These are phyloP conservation scores for Salix udensis DNA, from an alignment of 345 rosid genomes.

Conservation along the genomic window DNA sequence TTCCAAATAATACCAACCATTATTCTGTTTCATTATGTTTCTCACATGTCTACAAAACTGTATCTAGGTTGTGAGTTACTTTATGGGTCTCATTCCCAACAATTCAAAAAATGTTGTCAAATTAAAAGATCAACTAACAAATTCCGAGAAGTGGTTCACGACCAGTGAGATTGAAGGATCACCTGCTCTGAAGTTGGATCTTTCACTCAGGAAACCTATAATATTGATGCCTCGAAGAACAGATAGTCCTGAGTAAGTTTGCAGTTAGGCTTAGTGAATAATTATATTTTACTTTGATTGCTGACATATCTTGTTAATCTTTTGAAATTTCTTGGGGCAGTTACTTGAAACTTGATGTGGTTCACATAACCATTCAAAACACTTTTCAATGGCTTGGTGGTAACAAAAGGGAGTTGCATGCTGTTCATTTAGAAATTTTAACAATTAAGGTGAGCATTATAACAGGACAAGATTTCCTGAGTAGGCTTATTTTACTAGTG, in stretches of 20 bases:
- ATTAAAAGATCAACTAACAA: constrained; percentile 76
- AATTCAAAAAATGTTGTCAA: constrained; percentile 62
- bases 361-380: constrained; percentile 79
- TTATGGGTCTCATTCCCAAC: constrained; percentile 84
- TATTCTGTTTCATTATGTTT: constrained; percentile 22
- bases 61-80: constrained; percentile 72
- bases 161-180: constrained; percentile 90
- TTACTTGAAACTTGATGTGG: constrained; percentile 93
- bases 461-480: background rate
- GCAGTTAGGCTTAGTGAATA: constrained; percentile 9
- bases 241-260: constrained; percentile 82
- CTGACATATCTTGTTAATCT: background rate
- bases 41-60: constrained; percentile 24
- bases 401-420: constrained; percentile 63
- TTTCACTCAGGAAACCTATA: constrained; percentile 86
- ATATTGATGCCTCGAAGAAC: constrained; percentile 94
- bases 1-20: constrained; percentile 1
- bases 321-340: constrained; percentile 39
- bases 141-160: constrained; percentile 86
- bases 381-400: constrained; percentile 85
- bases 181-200: constrained; percentile 86
- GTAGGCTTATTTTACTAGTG: background rate
- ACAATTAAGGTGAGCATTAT: constrained; percentile 68
- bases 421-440: constrained; percentile 80
- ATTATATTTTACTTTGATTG: background rate